Evolutionary conservation across 192 early-diverging fungal species (phyloP).

Genomic region (Coemansia nantahalensis): DNA sequence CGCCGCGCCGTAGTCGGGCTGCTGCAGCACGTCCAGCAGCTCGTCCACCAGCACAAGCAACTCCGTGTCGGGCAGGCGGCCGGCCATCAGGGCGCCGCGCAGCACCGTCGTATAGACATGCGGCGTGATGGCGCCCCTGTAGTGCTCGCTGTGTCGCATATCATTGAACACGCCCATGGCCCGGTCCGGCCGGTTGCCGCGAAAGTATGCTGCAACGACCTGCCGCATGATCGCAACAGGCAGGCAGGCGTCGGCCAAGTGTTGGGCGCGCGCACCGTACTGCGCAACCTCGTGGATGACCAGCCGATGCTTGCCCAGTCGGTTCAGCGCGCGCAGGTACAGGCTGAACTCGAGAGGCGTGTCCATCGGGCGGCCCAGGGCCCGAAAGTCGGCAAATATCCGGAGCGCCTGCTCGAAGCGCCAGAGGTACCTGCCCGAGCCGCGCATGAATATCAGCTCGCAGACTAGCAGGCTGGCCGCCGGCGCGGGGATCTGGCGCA

Average conservation of each 20-base stretch:
- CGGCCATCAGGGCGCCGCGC: slow-evolving; percentile 13
- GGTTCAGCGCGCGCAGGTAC: slow-evolving; percentile 45
- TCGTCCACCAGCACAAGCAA: slow-evolving; percentile 17
- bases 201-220: slow-evolving; percentile 36
- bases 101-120: slow-evolving; percentile 24
- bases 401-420: slow-evolving; percentile 31
- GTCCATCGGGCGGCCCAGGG: slow-evolving; percentile 12
- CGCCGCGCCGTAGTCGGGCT: too few relatives aligned
- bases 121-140: slow-evolving; percentile 10
- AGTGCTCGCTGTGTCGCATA: background rate
- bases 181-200: slow-evolving; percentile 16
- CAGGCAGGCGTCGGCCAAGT: background rate
- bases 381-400: slow-evolving; percentile 20
- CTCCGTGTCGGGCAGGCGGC: slow-evolving; percentile 1
- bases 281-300: slow-evolving; percentile 16
- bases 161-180: slow-evolving; percentile 21
- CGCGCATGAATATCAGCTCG: slow-evolving; percentile 29
- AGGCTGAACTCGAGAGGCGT: slow-evolving; percentile 16
- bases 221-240: slow-evolving; percentile 19
- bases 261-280: slow-evolving; percentile 1
- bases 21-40: slow-evolving; percentile 14
- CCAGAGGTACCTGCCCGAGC: slow-evolving; percentile 4
- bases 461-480: slow-evolving; percentile 23
- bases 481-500: slow-evolving; percentile 15
- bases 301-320: slow-evolving; percentile 15